These are phyloP conservation scores for Talaromyces piceae DNA, from an alignment of 2,329 filamentous ascomycete species.

Conservation along the genomic window DNA sequence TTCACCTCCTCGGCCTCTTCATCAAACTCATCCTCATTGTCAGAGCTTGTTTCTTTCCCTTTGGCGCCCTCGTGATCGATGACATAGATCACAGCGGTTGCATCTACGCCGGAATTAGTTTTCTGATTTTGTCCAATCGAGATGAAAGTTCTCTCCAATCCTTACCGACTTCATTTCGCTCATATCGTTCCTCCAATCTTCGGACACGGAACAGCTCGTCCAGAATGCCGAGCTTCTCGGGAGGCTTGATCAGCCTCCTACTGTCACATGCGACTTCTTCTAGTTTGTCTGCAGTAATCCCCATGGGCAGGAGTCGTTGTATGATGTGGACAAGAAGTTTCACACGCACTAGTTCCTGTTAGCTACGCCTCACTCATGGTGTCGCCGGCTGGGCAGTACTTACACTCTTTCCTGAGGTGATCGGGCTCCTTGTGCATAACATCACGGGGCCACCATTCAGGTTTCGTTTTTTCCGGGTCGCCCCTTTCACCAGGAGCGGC, in stretches of 20 bases:
- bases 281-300: constrained; percentile 32
- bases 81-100: constrained; percentile 30
- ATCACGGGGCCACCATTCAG: constrained; percentile 38
- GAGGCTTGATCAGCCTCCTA: constrained; percentile 30
- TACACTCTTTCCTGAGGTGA: constrained; percentile 41
- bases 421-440: constrained; percentile 44
- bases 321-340: constrained; percentile 35
- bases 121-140: neutral
- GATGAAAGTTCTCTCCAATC: neutral
- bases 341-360: constrained; percentile 4
- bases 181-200: constrained; percentile 34
- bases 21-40: constrained; percentile 12
- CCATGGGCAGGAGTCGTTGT: constrained; percentile 27
- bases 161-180: constrained; percentile 36
- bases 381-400: constrained; percentile 14
- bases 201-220: constrained; percentile 36
- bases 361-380: neutral
- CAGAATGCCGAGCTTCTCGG: constrained; percentile 29
- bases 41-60: constrained; percentile 22
- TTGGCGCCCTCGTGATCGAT: constrained; percentile 28
- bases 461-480: constrained; percentile 39
- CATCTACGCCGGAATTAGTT: constrained; percentile 18
- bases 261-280: constrained; percentile 34
- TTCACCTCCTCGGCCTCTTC: constrained; percentile 18
- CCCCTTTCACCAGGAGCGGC: constrained; percentile 30